A percentile compares a stretch with the other conserved stretches of the same genome.
Conservation (phyloP, 177 flowering plant species). For the Vitis hybrid region DNA sequence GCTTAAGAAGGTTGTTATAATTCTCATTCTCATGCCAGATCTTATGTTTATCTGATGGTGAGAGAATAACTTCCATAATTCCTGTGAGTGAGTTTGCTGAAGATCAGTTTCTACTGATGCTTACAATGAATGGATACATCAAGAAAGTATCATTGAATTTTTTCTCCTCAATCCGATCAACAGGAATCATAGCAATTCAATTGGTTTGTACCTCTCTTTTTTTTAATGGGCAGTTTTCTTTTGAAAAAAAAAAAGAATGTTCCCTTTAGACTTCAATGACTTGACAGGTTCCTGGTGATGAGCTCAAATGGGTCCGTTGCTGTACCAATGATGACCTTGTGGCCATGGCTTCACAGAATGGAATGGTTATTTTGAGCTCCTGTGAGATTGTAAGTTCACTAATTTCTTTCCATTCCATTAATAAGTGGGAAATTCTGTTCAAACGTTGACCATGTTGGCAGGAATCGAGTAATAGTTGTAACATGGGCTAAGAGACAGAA, state of each 20-base stretch:
- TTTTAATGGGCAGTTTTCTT: neutral
- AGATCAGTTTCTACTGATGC: conserved; percentile 90
- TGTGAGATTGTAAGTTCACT: conserved; percentile 64
- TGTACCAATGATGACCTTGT: conserved; percentile 87
- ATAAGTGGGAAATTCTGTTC: neutral
- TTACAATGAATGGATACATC: conserved; percentile 86
- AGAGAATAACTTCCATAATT: conserved; percentile 91
- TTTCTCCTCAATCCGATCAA: conserved; percentile 82
- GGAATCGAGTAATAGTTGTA: neutral
- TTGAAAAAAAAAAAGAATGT: no score
- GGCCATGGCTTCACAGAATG: conserved; percentile 93
- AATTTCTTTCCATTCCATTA: neutral
- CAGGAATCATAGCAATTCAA: conserved; percentile 95
- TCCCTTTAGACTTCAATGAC: neutral
- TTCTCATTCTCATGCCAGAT: conserved; percentile 49
- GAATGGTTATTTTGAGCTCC: conserved; percentile 76
- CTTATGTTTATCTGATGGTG: conserved; percentile 85
- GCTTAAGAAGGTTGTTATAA: neutral
- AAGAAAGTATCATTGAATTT: conserved; percentile 80
- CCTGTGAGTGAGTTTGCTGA: conserved; percentile 85
- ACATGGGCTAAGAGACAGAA: no score
- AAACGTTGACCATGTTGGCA: neutral
- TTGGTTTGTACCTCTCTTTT: conserved; percentile 57
- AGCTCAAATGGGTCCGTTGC: conserved; percentile 90
- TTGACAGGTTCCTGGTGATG: conserved; percentile 92